A percentile compares a stretch with the other conserved stretches of the same genome.
Evolutionary conservation across 495 filamentous ascomycete species (phyloP).

Genomic region (Penicillium riverlandense): DNA sequence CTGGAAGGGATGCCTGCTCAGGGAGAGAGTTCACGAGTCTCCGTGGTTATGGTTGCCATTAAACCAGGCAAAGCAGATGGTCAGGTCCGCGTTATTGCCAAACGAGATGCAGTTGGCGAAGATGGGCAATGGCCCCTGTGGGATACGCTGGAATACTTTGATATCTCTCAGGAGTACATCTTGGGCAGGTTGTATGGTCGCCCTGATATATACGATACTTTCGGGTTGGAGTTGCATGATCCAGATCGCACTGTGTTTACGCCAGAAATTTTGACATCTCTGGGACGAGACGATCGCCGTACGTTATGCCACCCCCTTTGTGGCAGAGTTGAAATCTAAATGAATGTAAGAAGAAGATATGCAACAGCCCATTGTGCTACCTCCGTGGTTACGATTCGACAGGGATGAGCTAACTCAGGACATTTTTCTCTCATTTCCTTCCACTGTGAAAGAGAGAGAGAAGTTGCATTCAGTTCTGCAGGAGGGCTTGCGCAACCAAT

Average conservation of each 20-base stretch:
- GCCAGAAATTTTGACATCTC: not conserved
- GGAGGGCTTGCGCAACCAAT: too few species aligned
- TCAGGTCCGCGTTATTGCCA: constrained; percentile 2
- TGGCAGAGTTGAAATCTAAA: too few species aligned
- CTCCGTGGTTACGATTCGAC: too few species aligned
- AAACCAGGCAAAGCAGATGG: not conserved
- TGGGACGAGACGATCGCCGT: not conserved
- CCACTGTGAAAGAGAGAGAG: too few species aligned
- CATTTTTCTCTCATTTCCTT: too few species aligned
- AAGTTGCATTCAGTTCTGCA: too few species aligned
- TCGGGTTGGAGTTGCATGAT: constrained; percentile 1
- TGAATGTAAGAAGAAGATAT: too few species aligned
- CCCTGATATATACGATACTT: not conserved
- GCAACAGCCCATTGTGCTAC: too few species aligned
- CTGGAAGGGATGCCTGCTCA: not conserved
- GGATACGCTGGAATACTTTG: not conserved
- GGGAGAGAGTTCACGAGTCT: not conserved
- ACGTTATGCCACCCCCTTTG: too few species aligned
- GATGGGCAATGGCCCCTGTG: not conserved
- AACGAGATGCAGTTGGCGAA: not conserved
- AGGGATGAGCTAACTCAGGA: too few species aligned
- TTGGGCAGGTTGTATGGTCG: not conserved
- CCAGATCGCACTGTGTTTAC: not conserved
- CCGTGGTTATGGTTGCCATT: not conserved
- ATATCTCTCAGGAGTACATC: not conserved